Conservation (phyloP, 495 filamentous ascomycete genomes). For the Penicillium silybi region DNA sequence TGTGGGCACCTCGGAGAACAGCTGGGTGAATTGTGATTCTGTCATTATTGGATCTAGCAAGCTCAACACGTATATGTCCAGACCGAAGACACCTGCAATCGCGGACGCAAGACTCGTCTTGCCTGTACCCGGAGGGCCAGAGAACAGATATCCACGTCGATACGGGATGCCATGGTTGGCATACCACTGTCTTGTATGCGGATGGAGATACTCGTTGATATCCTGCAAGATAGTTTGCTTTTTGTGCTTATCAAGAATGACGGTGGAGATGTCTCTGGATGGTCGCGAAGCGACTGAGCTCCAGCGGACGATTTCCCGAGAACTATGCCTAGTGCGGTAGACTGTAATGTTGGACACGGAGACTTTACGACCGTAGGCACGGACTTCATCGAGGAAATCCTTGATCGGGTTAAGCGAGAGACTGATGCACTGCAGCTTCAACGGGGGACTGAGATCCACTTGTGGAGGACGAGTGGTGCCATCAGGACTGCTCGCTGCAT, state of each 20-base stretch:
- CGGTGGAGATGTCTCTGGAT: conserved; percentile 61
- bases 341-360: conserved; percentile 1
- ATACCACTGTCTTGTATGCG: conserved; percentile 26
- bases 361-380: conserved; percentile 2
- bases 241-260: conserved; percentile 68
- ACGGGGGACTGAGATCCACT: background rate
- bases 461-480: background rate
- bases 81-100: conserved; percentile 55
- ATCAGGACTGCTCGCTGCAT: background rate
- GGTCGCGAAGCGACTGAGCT: conserved; percentile 38
- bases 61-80: conserved; percentile 56
- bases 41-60: background rate
- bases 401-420: conserved; percentile 1
- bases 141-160: conserved; percentile 57
- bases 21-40: conserved; percentile 59
- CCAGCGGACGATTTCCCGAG: conserved; percentile 14
- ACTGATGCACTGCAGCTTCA: background rate
- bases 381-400: conserved; percentile 1
- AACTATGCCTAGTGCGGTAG: background rate
- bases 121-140: conserved; percentile 67
- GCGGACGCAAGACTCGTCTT: conserved; percentile 63
- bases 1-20: conserved; percentile 52
- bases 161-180: conserved; percentile 59
- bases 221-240: conserved; percentile 13
- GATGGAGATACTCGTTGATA: conserved; percentile 13